Percentiles rank a stretch among this genome's conserved stretches.
Evolutionary conservation across 2,329 filamentous ascomycete species (phyloP).

Genomic region (Neonectria neomacrospora): DNA sequence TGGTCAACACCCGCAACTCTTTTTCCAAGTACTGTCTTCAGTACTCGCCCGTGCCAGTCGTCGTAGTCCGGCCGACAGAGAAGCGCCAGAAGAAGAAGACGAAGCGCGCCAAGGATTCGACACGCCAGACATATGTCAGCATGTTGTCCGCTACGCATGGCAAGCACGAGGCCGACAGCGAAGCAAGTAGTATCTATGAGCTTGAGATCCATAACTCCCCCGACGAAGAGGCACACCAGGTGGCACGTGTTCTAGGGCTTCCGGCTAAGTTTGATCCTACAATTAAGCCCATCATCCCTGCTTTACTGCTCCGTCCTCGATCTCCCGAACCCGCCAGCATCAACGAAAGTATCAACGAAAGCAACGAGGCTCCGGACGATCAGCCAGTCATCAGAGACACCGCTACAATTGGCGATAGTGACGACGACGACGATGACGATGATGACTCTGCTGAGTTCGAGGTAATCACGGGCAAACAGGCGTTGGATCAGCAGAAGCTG

Average conservation of each 20-base stretch:
- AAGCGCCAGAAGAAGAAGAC: constrained; percentile 91
- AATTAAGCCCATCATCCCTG: constrained; percentile 64
- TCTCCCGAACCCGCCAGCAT: constrained; percentile 32
- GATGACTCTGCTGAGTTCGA: constrained; percentile 59
- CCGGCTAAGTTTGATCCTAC: constrained; percentile 73
- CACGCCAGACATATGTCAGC: constrained; percentile 78
- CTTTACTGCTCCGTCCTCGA: constrained; percentile 24
- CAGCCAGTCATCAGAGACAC: constrained; percentile 40
- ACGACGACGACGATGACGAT: constrained; percentile 53
- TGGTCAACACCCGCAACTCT: constrained; percentile 81
- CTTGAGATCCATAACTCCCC: constrained; percentile 65
- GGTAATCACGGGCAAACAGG: constrained; percentile 56
- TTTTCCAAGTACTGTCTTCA: constrained; percentile 96
- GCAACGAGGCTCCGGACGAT: constrained; percentile 33
- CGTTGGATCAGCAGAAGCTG: constrained; percentile 57
- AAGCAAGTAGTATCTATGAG: constrained; percentile 63
- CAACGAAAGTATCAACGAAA: constrained; percentile 20
- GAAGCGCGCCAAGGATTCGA: constrained; percentile 82
- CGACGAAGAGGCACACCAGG: constrained; percentile 72
- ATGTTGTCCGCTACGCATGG: constrained; percentile 75
- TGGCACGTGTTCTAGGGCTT: constrained; percentile 71
- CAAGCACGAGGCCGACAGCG: constrained; percentile 68
- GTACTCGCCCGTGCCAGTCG: constrained; percentile 91
- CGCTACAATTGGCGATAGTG: constrained; percentile 53
- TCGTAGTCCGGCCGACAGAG: constrained; percentile 87